phyloP scores from a whole-genome alignment of 208 protist genomes.

The Trypanosoma cruzi region DNA sequence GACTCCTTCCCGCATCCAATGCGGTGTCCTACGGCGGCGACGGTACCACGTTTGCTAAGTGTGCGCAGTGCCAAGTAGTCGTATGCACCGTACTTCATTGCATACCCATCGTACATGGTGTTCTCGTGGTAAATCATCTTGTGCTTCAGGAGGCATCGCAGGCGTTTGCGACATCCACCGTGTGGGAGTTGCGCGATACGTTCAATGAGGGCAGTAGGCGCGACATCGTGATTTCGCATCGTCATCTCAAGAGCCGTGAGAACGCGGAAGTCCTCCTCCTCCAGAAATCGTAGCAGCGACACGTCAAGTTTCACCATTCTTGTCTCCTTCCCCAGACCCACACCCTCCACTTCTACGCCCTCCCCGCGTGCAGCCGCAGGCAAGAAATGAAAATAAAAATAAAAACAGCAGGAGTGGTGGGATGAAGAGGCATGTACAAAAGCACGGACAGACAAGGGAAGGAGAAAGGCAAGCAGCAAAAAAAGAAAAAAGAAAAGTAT shows the following conservation, averaged over 20 bases:
- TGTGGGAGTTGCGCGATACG: conserved; percentile 95
- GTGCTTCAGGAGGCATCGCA: conserved; percentile 89
- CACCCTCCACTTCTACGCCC: too few species aligned
- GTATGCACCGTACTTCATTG: conserved; percentile 98
- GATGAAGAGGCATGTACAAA: neutral
- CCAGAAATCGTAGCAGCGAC: conserved; percentile 86
- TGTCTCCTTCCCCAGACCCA: neutral
- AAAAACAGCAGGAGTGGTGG: too few species aligned
- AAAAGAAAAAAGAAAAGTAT: neutral
- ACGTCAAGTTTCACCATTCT: conserved; percentile 91
- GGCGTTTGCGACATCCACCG: conserved; percentile 92
- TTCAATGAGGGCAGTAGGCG: conserved; percentile 94
- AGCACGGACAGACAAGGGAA: neutral
- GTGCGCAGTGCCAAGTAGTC: conserved; percentile 98
- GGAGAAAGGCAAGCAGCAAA: too few species aligned
- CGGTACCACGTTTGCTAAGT: conserved; percentile 90
- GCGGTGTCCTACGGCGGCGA: conserved; percentile 93
- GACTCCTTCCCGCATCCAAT: conserved; percentile 99
- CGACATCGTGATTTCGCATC: conserved; percentile 99
- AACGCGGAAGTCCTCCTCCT: conserved; percentile 92
- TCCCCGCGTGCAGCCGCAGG: too few species aligned
- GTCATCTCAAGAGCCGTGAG: conserved; percentile 97
- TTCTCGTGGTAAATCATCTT: conserved; percentile 96
- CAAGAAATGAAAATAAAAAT: too few species aligned
- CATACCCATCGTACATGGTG: conserved; percentile 97